These are phyloP conservation scores for Cerioporus squamosus DNA, from an alignment of 1,284 basidiomycete species.

Conservation along the genomic window DNA sequence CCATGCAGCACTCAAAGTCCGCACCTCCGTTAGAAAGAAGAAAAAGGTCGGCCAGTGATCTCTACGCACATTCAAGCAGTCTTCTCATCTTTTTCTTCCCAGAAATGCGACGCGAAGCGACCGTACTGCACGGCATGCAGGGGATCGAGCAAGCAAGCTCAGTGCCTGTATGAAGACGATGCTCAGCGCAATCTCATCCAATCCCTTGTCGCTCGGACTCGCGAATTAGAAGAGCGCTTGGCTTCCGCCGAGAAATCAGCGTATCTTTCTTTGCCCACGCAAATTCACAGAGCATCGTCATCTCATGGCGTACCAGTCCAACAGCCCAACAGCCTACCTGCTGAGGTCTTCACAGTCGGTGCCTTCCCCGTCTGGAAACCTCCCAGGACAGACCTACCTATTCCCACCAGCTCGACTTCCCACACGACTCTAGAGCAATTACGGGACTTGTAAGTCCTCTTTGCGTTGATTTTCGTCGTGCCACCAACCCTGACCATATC, in stretches of 20 bases:
- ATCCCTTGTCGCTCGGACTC: background rate
- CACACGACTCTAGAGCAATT: background rate
- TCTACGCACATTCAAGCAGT: background rate
- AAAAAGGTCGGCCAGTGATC: background rate
- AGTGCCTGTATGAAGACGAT: slow-evolving; percentile 6
- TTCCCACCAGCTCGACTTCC: background rate
- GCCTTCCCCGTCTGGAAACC: background rate
- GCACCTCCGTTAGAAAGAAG: background rate
- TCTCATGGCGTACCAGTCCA: too few species aligned
- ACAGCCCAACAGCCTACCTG: too few species aligned
- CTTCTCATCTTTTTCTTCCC: background rate
- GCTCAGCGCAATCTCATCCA: slow-evolving; percentile 3
- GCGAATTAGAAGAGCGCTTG: background rate
- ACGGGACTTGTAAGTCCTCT: background rate
- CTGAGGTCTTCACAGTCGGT: too few species aligned
- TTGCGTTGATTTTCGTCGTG: background rate
- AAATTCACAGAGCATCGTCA: background rate
- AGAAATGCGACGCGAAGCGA: slow-evolving; percentile 9
- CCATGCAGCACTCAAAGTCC: background rate
- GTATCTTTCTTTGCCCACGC: background rate
- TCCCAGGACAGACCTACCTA: background rate
- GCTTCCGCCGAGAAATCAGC: background rate
- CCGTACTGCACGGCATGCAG: slow-evolving; percentile 3
- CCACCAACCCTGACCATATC: background rate
- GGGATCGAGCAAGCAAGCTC: background rate